Evolutionary conservation across 2,329 filamentous ascomycete genomes (phyloP).

Genomic region (Lachnellula occidentalis): DNA sequence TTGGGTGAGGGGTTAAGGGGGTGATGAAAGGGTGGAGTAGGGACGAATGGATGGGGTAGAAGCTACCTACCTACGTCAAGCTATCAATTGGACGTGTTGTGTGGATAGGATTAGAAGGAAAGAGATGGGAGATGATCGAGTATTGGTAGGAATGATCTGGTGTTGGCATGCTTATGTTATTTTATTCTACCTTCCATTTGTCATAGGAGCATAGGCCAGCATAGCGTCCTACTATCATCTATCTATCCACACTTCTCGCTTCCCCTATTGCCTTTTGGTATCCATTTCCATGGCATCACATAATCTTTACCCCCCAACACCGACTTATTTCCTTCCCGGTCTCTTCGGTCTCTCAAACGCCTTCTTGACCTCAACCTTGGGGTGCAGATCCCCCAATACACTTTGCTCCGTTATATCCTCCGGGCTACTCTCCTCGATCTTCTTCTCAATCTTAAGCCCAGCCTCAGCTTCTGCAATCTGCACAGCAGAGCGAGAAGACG

Average conservation of each 20-base stretch:
- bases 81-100: neutral
- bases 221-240: conserved; percentile 11
- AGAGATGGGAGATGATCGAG: neutral
- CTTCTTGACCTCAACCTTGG: conserved; percentile 58
- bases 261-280: neutral
- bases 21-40: neutral
- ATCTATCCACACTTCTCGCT: neutral
- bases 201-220: conserved; percentile 15
- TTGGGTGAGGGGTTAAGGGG: neutral
- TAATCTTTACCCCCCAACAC: neutral
- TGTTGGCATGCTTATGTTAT: neutral
- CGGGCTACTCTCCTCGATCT: conserved; percentile 62
- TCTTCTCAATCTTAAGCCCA: conserved; percentile 63
- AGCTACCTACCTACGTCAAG: neutral
- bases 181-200: neutral
- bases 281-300: neutral
- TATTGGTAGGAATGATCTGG: neutral
- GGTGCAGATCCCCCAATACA: conserved; percentile 63
- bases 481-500: conserved; percentile 63
- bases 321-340: conserved; percentile 48
- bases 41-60: no score
- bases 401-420: conserved; percentile 63
- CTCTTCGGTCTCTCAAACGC: conserved; percentile 75
- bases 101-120: neutral
- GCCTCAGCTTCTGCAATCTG: conserved; percentile 60